Conservation (phyloP, 2,329 filamentous ascomycete genomes). For the Fusarium sp. region DNA sequence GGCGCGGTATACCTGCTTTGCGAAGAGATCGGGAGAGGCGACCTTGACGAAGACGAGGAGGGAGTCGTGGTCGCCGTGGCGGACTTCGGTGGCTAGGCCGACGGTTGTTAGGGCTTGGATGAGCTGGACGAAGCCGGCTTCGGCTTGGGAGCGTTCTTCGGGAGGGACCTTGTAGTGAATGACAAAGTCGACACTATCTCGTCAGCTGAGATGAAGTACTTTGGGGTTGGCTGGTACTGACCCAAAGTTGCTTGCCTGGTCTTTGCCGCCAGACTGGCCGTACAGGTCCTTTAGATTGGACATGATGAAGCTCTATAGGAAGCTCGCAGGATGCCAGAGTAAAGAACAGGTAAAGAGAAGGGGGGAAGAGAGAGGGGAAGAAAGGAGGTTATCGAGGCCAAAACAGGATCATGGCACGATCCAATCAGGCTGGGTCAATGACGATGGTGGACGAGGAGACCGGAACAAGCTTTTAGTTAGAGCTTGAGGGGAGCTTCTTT, state of each 20-base stretch:
- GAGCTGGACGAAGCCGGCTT: slow-evolving; percentile 80
- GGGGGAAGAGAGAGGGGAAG: neutral
- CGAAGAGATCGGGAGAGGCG: slow-evolving; percentile 78
- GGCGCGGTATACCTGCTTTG: slow-evolving; percentile 84
- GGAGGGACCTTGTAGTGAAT: slow-evolving; percentile 80
- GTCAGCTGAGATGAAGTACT: slow-evolving; percentile 21
- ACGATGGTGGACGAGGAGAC: slow-evolving; percentile 18
- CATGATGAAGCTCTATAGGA: slow-evolving; percentile 42
- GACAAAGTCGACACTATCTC: slow-evolving; percentile 84
- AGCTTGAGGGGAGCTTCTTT: slow-evolving; percentile 26
- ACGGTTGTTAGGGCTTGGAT: slow-evolving; percentile 79
- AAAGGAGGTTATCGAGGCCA: slow-evolving; percentile 5
- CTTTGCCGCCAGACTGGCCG: slow-evolving; percentile 44
- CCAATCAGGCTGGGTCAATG: slow-evolving; percentile 33
- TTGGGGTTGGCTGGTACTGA: slow-evolving; percentile 39
- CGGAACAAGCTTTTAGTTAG: slow-evolving; percentile 40
- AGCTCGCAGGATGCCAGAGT: neutral
- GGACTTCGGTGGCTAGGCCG: slow-evolving; percentile 89
- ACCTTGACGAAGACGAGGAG: slow-evolving; percentile 87
- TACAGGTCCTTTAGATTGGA: slow-evolving; percentile 50
- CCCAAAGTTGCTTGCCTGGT: slow-evolving; percentile 55
- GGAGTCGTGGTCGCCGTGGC: slow-evolving; percentile 78
- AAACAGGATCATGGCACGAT: slow-evolving; percentile 33
- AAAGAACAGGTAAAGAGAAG: neutral
- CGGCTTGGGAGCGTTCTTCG: slow-evolving; percentile 76